These are phyloP conservation scores for Coemansia sp. DNA, from an alignment of 192 early-diverging fungal genomes.

Conservation along the genomic window DNA sequence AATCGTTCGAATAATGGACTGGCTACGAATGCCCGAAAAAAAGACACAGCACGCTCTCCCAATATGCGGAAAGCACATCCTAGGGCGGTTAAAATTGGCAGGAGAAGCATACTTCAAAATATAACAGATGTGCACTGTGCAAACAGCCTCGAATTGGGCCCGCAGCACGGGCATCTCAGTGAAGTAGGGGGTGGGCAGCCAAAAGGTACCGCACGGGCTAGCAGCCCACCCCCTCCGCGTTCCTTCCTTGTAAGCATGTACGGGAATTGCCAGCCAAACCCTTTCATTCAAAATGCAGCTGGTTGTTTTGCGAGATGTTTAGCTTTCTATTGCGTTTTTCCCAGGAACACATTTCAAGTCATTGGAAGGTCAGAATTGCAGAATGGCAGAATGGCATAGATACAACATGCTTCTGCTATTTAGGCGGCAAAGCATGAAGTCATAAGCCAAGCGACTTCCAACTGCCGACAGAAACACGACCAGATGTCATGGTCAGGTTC, in stretches of 20 bases:
- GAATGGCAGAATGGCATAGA: background rate
- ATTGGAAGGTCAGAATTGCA: background rate
- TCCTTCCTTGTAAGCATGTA: background rate
- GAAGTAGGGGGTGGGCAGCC: background rate
- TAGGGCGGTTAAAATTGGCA: slow-evolving; percentile 7
- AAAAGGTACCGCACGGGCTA: background rate
- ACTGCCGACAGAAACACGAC: slow-evolving; percentile 1
- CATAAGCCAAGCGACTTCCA: slow-evolving; percentile 5
- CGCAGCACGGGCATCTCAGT: background rate
- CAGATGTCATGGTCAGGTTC: background rate
- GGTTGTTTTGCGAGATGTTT: background rate
- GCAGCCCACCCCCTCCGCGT: background rate
- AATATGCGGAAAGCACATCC: slow-evolving; percentile 1
- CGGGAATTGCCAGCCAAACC: background rate
- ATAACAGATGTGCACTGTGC: background rate
- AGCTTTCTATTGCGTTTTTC: background rate
- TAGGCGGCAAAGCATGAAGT: background rate
- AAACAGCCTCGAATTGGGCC: background rate
- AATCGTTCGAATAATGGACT: background rate
- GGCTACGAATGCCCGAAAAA: slow-evolving; percentile 4
- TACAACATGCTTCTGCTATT: background rate
- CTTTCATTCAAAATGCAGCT: too few relatives aligned
- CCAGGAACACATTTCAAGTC: background rate
- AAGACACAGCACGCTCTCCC: background rate
- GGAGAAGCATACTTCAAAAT: background rate